Evolutionary conservation across 352 stramenopile genomes (phyloP).

Genomic region (Halophytophthora polymorphica): DNA sequence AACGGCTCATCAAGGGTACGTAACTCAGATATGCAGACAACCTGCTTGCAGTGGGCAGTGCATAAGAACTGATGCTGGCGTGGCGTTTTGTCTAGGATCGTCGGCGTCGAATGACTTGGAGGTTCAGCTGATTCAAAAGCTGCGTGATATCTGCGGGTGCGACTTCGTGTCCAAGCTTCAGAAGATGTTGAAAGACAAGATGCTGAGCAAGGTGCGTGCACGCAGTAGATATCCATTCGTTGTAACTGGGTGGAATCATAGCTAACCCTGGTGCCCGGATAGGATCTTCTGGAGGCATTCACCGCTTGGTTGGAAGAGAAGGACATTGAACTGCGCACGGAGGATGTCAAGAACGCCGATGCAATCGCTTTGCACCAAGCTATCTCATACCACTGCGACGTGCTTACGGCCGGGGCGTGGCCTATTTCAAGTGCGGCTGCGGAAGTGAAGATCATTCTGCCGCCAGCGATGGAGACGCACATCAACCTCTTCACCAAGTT

Average conservation of each 20-base stretch:
- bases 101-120: conserved; percentile 78
- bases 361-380: conserved; percentile 60
- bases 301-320: conserved; percentile 71
- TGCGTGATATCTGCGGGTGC: conserved; percentile 80
- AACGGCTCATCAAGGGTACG: conserved; percentile 81
- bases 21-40: too few relatives aligned
- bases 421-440: conserved; percentile 65
- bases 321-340: conserved; percentile 39
- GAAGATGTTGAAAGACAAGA: conserved; percentile 88
- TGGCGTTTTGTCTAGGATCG: conserved; percentile 26
- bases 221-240: too few relatives aligned
- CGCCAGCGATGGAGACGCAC: conserved; percentile 50
- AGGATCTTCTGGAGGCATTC: conserved; percentile 72
- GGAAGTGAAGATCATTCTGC: conserved; percentile 56
- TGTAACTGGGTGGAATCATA: too few relatives aligned
- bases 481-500: conserved; percentile 80
- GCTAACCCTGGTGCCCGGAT: conserved; percentile 3
- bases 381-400: conserved; percentile 68
- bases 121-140: conserved; percentile 75
- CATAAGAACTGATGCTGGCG: conserved; percentile 1
- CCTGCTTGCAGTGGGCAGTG: not conserved
- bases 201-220: conserved; percentile 65
- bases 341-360: conserved; percentile 28
- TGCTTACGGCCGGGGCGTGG: conserved; percentile 82
- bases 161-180: conserved; percentile 88